phyloP scores from a whole-genome alignment of 2,329 filamentous ascomycete species.

The Alternaria ventricosa region DNA sequence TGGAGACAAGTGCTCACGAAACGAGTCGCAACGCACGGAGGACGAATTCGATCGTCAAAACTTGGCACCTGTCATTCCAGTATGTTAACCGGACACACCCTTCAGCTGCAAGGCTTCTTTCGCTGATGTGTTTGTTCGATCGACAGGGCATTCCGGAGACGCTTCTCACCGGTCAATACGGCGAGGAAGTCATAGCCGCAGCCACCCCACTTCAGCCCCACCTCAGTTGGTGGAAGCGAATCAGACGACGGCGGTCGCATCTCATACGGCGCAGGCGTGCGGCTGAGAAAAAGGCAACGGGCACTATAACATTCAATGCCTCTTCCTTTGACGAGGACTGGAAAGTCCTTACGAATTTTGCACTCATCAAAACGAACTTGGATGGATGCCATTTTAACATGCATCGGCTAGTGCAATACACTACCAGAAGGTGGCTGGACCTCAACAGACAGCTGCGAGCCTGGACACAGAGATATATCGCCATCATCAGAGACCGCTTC shows the following conservation, averaged over 20 bases:
- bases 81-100: slow-evolving; percentile 40
- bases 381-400: background rate
- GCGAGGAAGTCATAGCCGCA: background rate
- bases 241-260: background rate
- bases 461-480: slow-evolving; percentile 35
- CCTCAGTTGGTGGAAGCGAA: background rate
- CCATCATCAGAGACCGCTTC: background rate
- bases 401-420: background rate
- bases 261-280: background rate
- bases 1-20: background rate
- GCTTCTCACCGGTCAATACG: slow-evolving; percentile 21
- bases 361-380: slow-evolving; percentile 11
- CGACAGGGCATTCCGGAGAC: slow-evolving; percentile 28
- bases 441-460: slow-evolving; percentile 1
- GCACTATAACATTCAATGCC: background rate
- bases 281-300: background rate
- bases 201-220: background rate
- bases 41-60: background rate
- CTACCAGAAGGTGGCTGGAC: background rate
- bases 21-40: background rate
- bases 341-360: slow-evolving; percentile 16
- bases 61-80: slow-evolving; percentile 5
- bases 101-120: slow-evolving; percentile 52
- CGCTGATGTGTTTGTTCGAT: slow-evolving; percentile 40
- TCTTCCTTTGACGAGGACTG: slow-evolving; percentile 23